Evolutionary conservation across 768 basidiomycete species (phyloP).

Genomic region (Lentinula detonsa): DNA sequence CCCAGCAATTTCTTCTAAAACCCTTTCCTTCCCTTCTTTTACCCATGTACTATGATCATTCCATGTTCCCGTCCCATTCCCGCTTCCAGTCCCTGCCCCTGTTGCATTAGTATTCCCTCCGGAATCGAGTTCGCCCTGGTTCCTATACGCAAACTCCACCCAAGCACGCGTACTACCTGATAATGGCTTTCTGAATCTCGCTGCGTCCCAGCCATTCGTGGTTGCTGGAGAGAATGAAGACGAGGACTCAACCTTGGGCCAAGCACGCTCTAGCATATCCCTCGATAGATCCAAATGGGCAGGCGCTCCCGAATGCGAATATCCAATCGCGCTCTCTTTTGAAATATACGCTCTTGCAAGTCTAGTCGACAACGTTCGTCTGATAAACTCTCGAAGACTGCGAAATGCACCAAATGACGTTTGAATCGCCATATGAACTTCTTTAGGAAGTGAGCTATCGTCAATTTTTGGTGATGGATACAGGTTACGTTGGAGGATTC

Average conservation of each 20-base stretch:
- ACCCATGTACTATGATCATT: conserved; percentile 11
- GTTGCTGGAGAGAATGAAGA: conserved; percentile 18
- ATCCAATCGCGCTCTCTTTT: conserved; percentile 43
- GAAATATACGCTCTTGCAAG: conserved; percentile 65
- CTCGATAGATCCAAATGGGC: conserved; percentile 53
- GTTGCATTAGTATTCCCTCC: conserved; percentile 7
- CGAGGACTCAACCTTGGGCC: conserved; percentile 57
- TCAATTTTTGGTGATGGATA: conserved; percentile 34
- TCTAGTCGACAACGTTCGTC: conserved; percentile 52
- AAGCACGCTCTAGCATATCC: conserved; percentile 66
- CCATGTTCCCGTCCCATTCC: conserved; percentile 16
- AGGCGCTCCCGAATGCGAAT: conserved; percentile 56
- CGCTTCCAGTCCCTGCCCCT: not conserved
- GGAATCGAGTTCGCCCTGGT: conserved; percentile 19
- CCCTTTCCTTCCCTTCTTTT: conserved; percentile 36
- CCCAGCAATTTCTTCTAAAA: conserved; percentile 66
- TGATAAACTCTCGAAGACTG: conserved; percentile 56
- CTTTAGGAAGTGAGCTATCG: conserved; percentile 9
- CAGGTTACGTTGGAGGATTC: conserved; percentile 53
- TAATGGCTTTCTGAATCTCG: conserved; percentile 47
- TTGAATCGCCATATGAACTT: conserved; percentile 27
- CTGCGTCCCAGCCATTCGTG: conserved; percentile 59
- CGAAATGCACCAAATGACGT: conserved; percentile 56
- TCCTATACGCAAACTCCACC: conserved; percentile 35
- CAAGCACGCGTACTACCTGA: conserved; percentile 53